Evolutionary conservation across 202 grass and related monocot genomes (phyloP).

Genomic region (Elaeis oleifera): DNA sequence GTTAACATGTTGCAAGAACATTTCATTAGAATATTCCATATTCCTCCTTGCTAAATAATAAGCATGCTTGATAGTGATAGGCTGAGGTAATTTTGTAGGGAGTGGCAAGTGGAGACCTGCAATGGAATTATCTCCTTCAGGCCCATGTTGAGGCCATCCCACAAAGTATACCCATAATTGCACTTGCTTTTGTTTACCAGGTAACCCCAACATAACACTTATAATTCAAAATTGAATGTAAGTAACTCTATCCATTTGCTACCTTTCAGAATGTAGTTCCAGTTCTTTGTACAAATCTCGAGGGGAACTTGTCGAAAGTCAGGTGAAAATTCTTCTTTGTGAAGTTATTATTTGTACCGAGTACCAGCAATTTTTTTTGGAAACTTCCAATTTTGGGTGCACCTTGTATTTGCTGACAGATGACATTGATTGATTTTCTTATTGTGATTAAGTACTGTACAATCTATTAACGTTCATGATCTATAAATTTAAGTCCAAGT

Average conservation of each 20-base stretch:
- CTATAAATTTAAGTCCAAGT: too few species aligned
- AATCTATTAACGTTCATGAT: too few species aligned
- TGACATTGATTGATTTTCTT: too few species aligned
- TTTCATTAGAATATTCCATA: too few species aligned
- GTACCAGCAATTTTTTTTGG: too few species aligned
- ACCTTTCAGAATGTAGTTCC: conserved; percentile 82
- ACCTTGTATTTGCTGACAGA: too few species aligned
- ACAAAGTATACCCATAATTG: conserved; percentile 86
- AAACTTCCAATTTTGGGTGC: too few species aligned
- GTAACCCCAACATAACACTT: conserved; percentile 23
- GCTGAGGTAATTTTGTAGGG: conserved; percentile 23
- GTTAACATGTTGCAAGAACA: too few species aligned
- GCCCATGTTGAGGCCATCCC: conserved; percentile 60
- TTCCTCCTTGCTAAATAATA: too few species aligned
- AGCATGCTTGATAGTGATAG: too few species aligned
- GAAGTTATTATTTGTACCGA: too few species aligned
- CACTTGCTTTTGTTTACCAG: conserved; percentile 93
- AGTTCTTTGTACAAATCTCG: conserved; percentile 87
- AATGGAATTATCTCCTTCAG: conserved; percentile 76
- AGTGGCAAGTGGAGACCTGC: conserved; percentile 56
- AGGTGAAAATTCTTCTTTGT: conserved; percentile 32
- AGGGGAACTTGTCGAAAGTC: conserved; percentile 83
- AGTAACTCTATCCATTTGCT: conserved; percentile 12
- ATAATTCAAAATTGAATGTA: background rate
- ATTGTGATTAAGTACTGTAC: too few species aligned